Conservation (phyloP, 441 rosid genomes). For the Rhodomyrtus psidioides region DNA sequence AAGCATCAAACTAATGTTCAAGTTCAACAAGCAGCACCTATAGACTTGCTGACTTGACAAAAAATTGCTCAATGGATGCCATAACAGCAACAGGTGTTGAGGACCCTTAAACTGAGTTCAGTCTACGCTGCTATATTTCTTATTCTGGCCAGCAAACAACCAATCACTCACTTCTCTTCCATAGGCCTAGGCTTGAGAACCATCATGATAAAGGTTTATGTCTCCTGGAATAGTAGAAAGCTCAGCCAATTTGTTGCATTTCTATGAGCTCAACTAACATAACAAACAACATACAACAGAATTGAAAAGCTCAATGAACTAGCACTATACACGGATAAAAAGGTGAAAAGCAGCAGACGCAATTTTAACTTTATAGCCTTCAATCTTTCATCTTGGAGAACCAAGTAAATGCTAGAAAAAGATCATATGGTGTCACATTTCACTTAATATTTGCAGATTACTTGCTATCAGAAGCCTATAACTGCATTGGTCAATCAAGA, state of each 20-base stretch:
- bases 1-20: no score
- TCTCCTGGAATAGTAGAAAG: background rate
- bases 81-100: background rate
- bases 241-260: background rate
- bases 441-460: background rate
- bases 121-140: background rate
- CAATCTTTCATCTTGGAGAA: background rate
- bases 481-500: background rate
- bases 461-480: background rate
- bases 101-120: background rate
- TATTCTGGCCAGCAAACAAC: background rate
- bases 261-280: background rate
- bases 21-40: no score
- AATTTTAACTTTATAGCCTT: background rate
- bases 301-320: background rate
- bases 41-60: no score
- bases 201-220: background rate
- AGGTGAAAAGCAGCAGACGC: background rate
- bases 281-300: background rate
- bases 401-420: background rate
- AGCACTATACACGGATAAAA: background rate
- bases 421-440: background rate
- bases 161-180: background rate
- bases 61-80: background rate
- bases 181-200: background rate